These are phyloP conservation scores for Magnusiomyces suaveolens DNA, from an alignment of 1,139 yeast species.

Conservation along the genomic window DNA sequence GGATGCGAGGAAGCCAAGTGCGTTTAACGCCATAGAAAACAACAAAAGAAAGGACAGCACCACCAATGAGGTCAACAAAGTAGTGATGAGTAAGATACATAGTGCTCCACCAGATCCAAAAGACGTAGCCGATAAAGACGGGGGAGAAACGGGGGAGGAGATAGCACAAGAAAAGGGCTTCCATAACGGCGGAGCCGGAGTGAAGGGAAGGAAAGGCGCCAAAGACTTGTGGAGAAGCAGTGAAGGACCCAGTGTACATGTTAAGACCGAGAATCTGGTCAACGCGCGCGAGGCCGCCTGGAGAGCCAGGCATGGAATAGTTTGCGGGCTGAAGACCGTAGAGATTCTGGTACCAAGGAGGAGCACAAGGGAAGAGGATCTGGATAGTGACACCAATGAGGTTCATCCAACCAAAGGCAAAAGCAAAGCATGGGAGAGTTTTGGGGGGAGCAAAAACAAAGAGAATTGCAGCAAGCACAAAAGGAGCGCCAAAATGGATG, in stretches of 20 bases:
- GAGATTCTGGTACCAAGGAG: slow-evolving; percentile 92
- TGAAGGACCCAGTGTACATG: slow-evolving; percentile 77
- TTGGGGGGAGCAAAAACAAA: slow-evolving; percentile 93
- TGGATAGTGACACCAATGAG: slow-evolving; percentile 75
- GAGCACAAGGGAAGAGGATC: slow-evolving; percentile 84
- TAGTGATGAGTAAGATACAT: slow-evolving; percentile 96
- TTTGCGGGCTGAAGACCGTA: slow-evolving; percentile 87
- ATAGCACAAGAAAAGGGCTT: slow-evolving; percentile 74
- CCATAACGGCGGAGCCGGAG: slow-evolving; percentile 89
- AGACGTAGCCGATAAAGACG: slow-evolving; percentile 62
- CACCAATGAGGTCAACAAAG: slow-evolving; percentile 84
- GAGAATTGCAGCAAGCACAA: slow-evolving; percentile 68
- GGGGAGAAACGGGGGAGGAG: slow-evolving; percentile 62
- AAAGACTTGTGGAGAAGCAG: slow-evolving; percentile 84
- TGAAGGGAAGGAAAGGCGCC: slow-evolving; percentile 98
- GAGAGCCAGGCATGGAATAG: slow-evolving; percentile 86
- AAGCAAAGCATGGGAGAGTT: slow-evolving; percentile 73
- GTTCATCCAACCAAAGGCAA: slow-evolving; percentile 97
- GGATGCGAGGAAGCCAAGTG: slow-evolving; percentile 62
- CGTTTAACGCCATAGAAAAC: slow-evolving; percentile 69
- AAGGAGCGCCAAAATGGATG: slow-evolving; percentile 82
- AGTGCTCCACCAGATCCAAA: slow-evolving; percentile 97
- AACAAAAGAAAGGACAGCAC: slow-evolving; percentile 64
- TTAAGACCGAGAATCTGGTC: slow-evolving; percentile 73
- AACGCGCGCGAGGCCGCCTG: slow-evolving; percentile 91